These are phyloP conservation scores for Nannizziopsis barbatae DNA, from an alignment of 2,329 filamentous ascomycete species.

Conservation along the genomic window DNA sequence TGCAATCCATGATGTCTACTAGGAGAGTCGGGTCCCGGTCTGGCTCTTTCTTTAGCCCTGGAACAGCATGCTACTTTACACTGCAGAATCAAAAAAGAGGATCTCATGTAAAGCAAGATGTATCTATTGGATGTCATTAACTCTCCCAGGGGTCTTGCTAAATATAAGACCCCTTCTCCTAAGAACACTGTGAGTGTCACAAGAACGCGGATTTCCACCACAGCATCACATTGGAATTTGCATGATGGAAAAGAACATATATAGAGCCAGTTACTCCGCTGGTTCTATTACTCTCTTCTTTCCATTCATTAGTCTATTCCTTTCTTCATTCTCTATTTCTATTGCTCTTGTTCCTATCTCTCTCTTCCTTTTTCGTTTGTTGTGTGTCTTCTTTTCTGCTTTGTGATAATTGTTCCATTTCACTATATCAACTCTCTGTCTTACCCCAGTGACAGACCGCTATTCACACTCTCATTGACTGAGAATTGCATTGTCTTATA, in stretches of 20 bases:
- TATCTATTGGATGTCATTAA: not conserved
- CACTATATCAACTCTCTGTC: not conserved
- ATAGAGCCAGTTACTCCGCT: slow-evolving; percentile 1
- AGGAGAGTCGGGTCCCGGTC: not conserved
- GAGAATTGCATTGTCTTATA: not conserved
- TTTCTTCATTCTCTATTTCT: not conserved
- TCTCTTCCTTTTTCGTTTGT: slow-evolving; percentile 9
- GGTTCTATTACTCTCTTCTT: slow-evolving; percentile 1
- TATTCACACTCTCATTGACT: not conserved
- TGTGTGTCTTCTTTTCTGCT: slow-evolving; percentile 7
- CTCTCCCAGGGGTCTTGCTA: not conserved
- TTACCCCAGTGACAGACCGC: not conserved
- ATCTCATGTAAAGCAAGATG: not conserved
- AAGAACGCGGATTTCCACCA: not conserved
- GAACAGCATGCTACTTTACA: not conserved
- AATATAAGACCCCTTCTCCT: not conserved
- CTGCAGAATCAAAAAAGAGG: not conserved
- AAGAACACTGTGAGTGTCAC: not conserved
- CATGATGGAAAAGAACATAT: slow-evolving; percentile 9
- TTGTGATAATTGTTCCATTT: not conserved
- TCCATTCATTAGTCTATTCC: slow-evolving; percentile 1
- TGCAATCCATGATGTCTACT: not conserved
- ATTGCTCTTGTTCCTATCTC: slow-evolving; percentile 8
- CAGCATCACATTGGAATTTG: not conserved
- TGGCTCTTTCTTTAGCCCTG: not conserved